Conservation (phyloP, 441 rosid species). For the Rhodomyrtus psidioides region DNA sequence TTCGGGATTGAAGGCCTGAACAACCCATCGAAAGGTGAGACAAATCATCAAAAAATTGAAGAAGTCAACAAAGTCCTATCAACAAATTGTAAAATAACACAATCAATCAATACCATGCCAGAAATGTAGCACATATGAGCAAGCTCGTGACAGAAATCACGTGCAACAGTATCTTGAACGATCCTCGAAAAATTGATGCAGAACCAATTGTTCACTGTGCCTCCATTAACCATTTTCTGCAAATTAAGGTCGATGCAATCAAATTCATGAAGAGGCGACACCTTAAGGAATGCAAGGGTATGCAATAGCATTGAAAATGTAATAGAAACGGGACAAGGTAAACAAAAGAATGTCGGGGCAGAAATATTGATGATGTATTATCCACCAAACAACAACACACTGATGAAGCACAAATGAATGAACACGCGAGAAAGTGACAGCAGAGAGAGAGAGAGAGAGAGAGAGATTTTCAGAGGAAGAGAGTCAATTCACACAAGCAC, state of each 20-base stretch:
- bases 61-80: not conserved
- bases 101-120: constrained; percentile 64
- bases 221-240: constrained; percentile 98
- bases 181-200: constrained; percentile 68
- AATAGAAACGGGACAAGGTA: not conserved
- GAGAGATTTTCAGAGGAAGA: not conserved
- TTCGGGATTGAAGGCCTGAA: constrained; percentile 68
- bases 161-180: constrained; percentile 63
- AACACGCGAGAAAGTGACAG: not conserved
- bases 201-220: constrained; percentile 77
- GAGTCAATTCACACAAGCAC: not conserved
- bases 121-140: constrained; percentile 79
- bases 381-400: not conserved
- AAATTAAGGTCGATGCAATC: not conserved
- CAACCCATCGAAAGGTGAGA: not conserved
- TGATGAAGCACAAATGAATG: not conserved
- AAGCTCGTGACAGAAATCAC: constrained; percentile 73
- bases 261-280: not conserved
- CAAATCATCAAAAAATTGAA: not conserved
- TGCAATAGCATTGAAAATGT: not conserved
- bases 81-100: not conserved
- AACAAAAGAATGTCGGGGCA: not conserved
- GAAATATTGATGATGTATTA: not conserved
- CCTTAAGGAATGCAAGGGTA: not conserved
- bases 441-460: not conserved